These are phyloP conservation scores for Platanus orientalis DNA, from an alignment of 164 flowering plant genomes.

Conservation along the genomic window DNA sequence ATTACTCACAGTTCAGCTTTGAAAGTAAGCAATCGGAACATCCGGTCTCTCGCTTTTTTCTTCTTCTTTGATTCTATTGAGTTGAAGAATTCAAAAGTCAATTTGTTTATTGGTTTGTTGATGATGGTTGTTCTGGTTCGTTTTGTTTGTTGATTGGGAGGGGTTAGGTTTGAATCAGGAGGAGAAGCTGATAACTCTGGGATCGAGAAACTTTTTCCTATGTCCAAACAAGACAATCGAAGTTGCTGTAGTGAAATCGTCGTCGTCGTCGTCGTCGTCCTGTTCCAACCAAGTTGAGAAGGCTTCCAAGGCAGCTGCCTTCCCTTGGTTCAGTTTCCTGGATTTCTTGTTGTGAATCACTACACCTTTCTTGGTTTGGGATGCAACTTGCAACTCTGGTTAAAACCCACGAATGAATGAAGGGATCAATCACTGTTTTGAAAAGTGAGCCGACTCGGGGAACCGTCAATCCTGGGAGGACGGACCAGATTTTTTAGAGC, in stretches of 20 bases:
- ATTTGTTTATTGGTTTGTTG: neutral
- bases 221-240: slow-evolving; percentile 33
- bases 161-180: slow-evolving; percentile 73
- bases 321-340: slow-evolving; percentile 71
- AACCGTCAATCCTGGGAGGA: no score
- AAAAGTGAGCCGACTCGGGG: no score
- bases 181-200: slow-evolving; percentile 63
- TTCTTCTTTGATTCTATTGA: neutral
- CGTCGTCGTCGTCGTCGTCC: no score
- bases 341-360: slow-evolving; percentile 51
- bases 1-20: slow-evolving; percentile 87
- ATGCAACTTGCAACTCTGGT: no score
- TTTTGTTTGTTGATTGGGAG: neutral
- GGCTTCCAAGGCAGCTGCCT: slow-evolving; percentile 25
- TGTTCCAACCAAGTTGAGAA: slow-evolving; percentile 67
- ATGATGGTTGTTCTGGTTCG: no score
- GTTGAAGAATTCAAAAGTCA: no score
- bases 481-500: no score
- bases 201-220: slow-evolving; percentile 87
- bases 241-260: slow-evolving; percentile 1
- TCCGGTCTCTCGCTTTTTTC: no score
- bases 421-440: no score
- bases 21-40: slow-evolving; percentile 62
- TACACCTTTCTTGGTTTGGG: no score
- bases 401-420: no score